Conservation (phyloP, 305 asterid genomes). For the Solanum hybrid region DNA sequence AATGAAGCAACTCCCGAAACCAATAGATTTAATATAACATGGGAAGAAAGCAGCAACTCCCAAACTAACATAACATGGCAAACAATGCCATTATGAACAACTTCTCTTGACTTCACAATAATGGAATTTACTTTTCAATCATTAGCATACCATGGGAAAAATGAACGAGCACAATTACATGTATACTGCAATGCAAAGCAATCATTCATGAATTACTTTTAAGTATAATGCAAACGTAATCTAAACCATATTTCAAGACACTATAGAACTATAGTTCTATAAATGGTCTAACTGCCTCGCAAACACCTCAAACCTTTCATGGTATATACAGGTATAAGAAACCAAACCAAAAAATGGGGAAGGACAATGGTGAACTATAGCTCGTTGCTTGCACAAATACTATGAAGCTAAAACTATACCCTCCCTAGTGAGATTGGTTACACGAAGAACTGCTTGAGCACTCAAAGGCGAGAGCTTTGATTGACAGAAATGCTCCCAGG, state of each 20-base stretch:
- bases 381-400: slow-evolving; percentile 11
- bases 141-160: not conserved
- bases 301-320: slow-evolving; percentile 35
- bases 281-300: slow-evolving; percentile 23
- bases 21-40: not conserved
- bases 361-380: slow-evolving; percentile 19
- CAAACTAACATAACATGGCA: not conserved
- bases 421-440: slow-evolving; percentile 54
- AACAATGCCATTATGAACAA: not conserved
- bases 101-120: not conserved
- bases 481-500: slow-evolving; percentile 86
- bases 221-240: not conserved
- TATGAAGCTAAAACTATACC: slow-evolving; percentile 51
- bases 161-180: not conserved
- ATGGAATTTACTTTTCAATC: not conserved
- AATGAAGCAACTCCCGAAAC: not conserved
- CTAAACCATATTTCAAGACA: slow-evolving; percentile 13
- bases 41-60: not conserved
- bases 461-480: slow-evolving; percentile 74
- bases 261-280: slow-evolving; percentile 24
- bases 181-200: not conserved
- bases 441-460: slow-evolving; percentile 93
- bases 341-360: slow-evolving; percentile 21
- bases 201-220: not conserved
- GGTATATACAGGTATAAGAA: slow-evolving; percentile 64